Evolutionary conservation across 2,329 filamentous ascomycete species (phyloP).

Genomic region (Podosphaera leucotricha): DNA sequence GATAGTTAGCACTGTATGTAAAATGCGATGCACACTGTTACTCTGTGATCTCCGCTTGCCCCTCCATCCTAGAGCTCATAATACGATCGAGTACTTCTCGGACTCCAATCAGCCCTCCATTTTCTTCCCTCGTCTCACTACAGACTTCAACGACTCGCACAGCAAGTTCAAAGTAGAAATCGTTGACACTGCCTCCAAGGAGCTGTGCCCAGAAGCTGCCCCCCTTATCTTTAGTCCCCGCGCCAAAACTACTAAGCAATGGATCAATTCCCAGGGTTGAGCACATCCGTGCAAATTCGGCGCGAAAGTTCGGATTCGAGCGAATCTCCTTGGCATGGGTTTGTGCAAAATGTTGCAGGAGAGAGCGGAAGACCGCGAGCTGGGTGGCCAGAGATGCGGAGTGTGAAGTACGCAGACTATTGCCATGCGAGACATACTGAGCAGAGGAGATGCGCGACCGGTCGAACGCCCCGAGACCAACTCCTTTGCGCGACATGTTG

Average conservation of each 20-base stretch:
- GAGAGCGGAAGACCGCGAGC: constrained; percentile 82
- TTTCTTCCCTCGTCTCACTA: constrained; percentile 62
- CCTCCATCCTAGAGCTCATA: constrained; percentile 47
- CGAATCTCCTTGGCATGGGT: constrained; percentile 92
- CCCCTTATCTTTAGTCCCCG: constrained; percentile 22
- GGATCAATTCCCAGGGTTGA: constrained; percentile 91
- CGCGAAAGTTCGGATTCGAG: constrained; percentile 80
- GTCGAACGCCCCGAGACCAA: constrained; percentile 77
- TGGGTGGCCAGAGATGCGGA: constrained; percentile 74
- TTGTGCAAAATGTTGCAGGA: constrained; percentile 83
- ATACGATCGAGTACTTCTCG: constrained; percentile 59
- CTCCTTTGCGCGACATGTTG: constrained; percentile 50
- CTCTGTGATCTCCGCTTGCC: constrained; percentile 57
- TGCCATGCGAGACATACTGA: constrained; percentile 79
- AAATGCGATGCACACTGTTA: constrained; percentile 18
- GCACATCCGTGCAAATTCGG: constrained; percentile 97
- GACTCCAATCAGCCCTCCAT: constrained; percentile 75
- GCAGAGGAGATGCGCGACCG: constrained; percentile 64
- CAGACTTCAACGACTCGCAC: constrained; percentile 92
- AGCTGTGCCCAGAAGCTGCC: constrained; percentile 82
- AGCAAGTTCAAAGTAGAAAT: constrained; percentile 95
- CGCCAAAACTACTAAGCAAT: constrained; percentile 41
- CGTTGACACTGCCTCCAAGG: constrained; percentile 74
- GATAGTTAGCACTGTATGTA: constrained; percentile 3
- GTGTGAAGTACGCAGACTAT: constrained; percentile 62